Evolutionary conservation across 108 stramenopile species (phyloP).

Genomic region (Ochromonas danica): DNA sequence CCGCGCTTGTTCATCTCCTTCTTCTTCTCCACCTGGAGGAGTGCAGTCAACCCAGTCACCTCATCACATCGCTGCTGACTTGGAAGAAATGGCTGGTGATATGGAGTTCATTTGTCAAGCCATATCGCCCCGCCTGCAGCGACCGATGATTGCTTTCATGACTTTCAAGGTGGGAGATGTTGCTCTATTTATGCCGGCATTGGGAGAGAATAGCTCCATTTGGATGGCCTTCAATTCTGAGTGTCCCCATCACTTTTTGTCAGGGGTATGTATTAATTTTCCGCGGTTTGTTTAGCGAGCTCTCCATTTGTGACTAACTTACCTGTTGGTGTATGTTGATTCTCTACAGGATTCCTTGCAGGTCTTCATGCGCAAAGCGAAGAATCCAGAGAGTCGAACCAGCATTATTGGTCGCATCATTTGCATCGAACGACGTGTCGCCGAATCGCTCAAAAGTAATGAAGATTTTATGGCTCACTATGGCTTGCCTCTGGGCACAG

Average conservation of each 20-base stretch:
- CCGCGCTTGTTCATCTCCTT: no score
- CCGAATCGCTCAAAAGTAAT: not conserved
- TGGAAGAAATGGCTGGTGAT: no score
- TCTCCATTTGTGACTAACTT: not conserved
- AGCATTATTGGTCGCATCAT: not conserved
- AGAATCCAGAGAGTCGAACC: not conserved
- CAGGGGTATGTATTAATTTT: not conserved
- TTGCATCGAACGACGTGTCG: not conserved
- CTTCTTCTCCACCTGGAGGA: no score
- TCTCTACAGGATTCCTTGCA: not conserved
- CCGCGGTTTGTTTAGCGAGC: not conserved
- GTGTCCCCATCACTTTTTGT: not conserved
- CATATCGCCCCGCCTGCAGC: no score
- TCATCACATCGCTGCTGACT: no score
- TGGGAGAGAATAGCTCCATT: not conserved
- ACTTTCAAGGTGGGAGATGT: conserved; percentile 6
- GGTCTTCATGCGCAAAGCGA: not conserved
- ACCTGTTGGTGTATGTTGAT: not conserved
- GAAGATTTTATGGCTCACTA: no score
- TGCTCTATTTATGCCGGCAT: not conserved
- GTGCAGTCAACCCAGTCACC: no score
- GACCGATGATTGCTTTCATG: not conserved
- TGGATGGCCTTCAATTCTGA: conserved; percentile 10
- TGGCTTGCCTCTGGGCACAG: not conserved
- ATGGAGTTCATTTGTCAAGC: no score